Evolutionary conservation across 1,284 basidiomycete genomes (phyloP).

Genomic region (Phellinidium pouzarii): DNA sequence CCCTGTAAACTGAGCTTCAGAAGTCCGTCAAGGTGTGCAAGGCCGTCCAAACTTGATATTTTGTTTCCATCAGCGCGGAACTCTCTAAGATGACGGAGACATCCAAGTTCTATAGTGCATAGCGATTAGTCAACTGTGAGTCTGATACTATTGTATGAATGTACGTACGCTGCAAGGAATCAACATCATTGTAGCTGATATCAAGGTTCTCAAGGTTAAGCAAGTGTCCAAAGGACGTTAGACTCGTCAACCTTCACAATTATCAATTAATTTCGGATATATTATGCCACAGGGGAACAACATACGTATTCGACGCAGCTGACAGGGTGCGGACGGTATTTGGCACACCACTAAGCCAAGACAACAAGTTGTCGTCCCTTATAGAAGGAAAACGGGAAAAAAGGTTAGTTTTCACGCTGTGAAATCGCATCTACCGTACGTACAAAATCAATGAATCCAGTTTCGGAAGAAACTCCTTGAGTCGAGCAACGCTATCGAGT

Average conservation of each 20-base stretch:
- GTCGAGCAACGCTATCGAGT: conserved; percentile 82
- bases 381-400: not conserved
- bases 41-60: conserved; percentile 71
- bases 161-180: conserved; percentile 76
- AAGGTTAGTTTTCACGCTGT: too few relatives aligned
- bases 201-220: conserved; percentile 84
- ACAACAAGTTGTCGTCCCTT: conserved; percentile 77
- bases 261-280: not conserved
- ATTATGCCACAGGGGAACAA: conserved; percentile 12
- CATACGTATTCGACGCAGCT: conserved; percentile 72
- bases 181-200: conserved; percentile 86
- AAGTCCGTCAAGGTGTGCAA: conserved; percentile 74
- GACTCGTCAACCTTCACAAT: conserved; percentile 62
- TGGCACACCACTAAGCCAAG: conserved; percentile 86
- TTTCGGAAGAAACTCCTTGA: conserved; percentile 90
- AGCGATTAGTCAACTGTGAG: not conserved
- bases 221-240: conserved; percentile 88
- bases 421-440: conserved; percentile 36
- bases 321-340: conserved; percentile 72
- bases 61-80: conserved; percentile 83
- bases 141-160: conserved; percentile 1
- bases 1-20: conserved; percentile 78
- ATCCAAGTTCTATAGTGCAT: conserved; percentile 66
- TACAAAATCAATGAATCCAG: conserved; percentile 80
- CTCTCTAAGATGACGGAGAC: conserved; percentile 81